phyloP scores from a whole-genome alignment of 495 filamentous ascomycete species.

The Ascodesmis nigricans region DNA sequence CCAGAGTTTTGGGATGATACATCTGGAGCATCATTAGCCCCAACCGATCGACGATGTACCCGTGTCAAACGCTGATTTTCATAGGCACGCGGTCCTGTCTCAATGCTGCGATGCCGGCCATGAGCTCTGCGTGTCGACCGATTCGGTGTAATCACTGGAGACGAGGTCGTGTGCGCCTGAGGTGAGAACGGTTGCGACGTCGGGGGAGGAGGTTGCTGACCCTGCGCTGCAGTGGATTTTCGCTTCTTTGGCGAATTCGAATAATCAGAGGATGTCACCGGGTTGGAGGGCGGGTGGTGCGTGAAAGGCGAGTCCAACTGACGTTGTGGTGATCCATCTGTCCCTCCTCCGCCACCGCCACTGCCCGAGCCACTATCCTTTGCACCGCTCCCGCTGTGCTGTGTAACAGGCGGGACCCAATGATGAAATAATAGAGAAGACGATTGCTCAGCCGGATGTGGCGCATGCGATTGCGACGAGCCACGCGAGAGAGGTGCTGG shows the following conservation, averaged over 20 bases:
- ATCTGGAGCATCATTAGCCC: too few relatives aligned
- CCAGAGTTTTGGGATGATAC: too few relatives aligned
- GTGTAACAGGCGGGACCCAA: constrained; percentile 58
- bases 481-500: too few relatives aligned
- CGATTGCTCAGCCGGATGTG: too few relatives aligned
- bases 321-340: constrained; percentile 33
- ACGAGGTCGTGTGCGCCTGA: constrained; percentile 34
- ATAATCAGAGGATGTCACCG: constrained; percentile 28
- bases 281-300: constrained; percentile 27
- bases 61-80: too few relatives aligned
- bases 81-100: too few relatives aligned
- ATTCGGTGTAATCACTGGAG: constrained; percentile 33
- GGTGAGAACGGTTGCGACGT: constrained; percentile 22
- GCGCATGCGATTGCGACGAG: too few relatives aligned
- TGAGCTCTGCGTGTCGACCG: constrained; percentile 37
- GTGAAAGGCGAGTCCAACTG: constrained; percentile 30
- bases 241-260: constrained; percentile 49
- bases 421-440: constrained; percentile 74
- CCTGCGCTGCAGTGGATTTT: constrained; percentile 36
- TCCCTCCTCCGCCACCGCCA: constrained; percentile 22
- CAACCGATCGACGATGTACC: too few relatives aligned
- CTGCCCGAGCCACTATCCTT: too few relatives aligned
- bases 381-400: too few relatives aligned
- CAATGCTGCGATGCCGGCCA: too few relatives aligned
- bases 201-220: constrained; percentile 30